Conservation (phyloP, 1,284 basidiomycete species). For the Tilletia horrida region DNA sequence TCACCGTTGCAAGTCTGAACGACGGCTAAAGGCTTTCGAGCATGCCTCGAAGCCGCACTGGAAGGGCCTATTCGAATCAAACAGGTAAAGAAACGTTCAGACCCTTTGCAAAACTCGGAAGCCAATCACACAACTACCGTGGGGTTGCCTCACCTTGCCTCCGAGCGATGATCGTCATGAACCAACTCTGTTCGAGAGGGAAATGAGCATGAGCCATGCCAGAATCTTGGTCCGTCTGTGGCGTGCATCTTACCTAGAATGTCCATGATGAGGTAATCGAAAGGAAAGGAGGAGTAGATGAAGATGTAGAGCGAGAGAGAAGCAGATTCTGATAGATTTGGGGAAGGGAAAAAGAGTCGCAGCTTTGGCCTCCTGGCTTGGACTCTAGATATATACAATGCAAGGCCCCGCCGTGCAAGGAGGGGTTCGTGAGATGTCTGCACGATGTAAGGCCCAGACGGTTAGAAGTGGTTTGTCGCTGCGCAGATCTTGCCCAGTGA, state of each 20-base stretch:
- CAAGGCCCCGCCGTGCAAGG: too few relatives aligned
- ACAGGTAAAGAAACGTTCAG: not conserved
- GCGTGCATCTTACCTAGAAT: constrained; percentile 8
- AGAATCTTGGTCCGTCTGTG: not conserved
- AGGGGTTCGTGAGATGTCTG: too few relatives aligned
- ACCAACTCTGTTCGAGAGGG: not conserved
- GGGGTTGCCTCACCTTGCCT: not conserved
- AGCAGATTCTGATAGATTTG: not conserved
- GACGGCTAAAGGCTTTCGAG: constrained; percentile 50
- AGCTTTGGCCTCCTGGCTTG: not conserved
- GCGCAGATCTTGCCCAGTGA: too few relatives aligned
- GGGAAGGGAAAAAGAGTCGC: not conserved
- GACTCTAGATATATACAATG: too few relatives aligned
- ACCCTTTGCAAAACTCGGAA: not conserved
- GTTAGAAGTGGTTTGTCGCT: not conserved
- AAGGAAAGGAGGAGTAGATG: not conserved
- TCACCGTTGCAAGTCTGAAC: constrained; percentile 48
- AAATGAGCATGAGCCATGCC: not conserved
- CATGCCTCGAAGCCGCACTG: constrained; percentile 46
- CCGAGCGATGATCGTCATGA: constrained; percentile 16
- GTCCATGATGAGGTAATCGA: not conserved
- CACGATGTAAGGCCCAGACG: not conserved
- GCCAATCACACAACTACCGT: not conserved
- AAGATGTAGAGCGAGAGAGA: not conserved
- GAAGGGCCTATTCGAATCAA: not conserved